phyloP scores from a whole-genome alignment of 345 rosid genomes.

The Boechera retrofracta region DNA sequence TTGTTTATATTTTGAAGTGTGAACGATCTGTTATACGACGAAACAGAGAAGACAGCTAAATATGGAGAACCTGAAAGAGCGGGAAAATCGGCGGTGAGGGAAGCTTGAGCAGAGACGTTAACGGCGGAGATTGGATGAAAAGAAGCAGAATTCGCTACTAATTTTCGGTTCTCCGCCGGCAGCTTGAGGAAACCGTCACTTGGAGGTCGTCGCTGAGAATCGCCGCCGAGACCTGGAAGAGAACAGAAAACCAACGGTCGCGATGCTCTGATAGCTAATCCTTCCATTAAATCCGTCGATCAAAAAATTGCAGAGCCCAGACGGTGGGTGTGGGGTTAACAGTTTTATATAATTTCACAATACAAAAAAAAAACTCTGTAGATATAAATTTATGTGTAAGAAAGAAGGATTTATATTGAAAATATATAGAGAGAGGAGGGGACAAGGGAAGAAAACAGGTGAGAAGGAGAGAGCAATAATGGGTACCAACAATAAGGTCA shows the following conservation, averaged over 20 bases:
- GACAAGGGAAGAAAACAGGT: slow-evolving; percentile 34
- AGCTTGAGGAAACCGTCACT: slow-evolving; percentile 45
- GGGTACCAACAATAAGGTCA: slow-evolving; percentile 30
- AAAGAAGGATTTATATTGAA: slow-evolving; percentile 1
- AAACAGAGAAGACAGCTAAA: background rate
- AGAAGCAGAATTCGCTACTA: slow-evolving; percentile 37
- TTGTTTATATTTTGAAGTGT: background rate
- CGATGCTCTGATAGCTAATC: slow-evolving; percentile 43
- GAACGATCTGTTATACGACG: background rate
- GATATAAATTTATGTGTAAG: background rate
- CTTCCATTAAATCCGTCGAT: slow-evolving; percentile 39
- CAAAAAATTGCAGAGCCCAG: background rate
- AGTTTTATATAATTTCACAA: background rate
- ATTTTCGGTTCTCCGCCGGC: slow-evolving; percentile 8
- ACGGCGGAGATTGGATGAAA: slow-evolving; percentile 51
- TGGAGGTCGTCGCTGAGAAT: slow-evolving; percentile 16
- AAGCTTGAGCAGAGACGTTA: slow-evolving; percentile 52
- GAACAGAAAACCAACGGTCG: slow-evolving; percentile 37
- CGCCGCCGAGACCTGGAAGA: slow-evolving; percentile 31
- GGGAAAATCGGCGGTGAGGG: slow-evolving; percentile 45
- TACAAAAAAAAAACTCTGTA: slow-evolving; percentile 2
- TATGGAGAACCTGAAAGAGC: slow-evolving; percentile 45
- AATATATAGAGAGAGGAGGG: slow-evolving; percentile 22
- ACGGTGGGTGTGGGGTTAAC: background rate
- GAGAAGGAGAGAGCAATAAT: background rate